Evolutionary conservation across 805 yeast genomes (phyloP), one percentile per base, ranked within the genome.

Genomic region (Starmerella cellae): DNA sequence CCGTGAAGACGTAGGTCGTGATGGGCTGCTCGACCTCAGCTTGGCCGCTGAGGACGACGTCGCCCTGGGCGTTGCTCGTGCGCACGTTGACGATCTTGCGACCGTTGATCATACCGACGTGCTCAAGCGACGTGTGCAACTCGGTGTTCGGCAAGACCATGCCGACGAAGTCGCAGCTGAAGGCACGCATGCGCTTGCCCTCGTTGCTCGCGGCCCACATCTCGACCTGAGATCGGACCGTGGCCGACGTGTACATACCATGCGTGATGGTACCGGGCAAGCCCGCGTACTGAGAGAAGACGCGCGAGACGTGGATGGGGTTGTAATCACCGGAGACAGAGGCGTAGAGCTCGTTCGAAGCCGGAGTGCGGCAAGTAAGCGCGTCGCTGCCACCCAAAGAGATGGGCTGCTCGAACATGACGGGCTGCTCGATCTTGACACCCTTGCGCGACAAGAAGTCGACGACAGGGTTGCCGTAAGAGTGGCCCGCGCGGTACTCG

Each of bases 11-110:
- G 62, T 82, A 91, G 18, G 98, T 81, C 35, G 97, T 82, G 41
- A 79, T 81, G 27, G 99, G 98, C 69, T 91, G 99, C 56, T 91
- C 97, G 58, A 93, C 87, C 69, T 91, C 98, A 43, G 99, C 99
- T 69, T 84, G 94, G 67, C 97, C 99, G 41, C 72, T 63, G 55
- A 91, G 71, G 18, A 91, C 98, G 31, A 44, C 42, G 45, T 75
- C 87, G 45, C 88, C 79, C 56, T 79, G 84, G 53, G 74, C 75
- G 65, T 85, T 85, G 65, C 73, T 73, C 49, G 95, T 80, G 66
- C 81, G 91, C 54, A 91, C 84, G 70, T 82, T 83, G 60, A 91
- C 75, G 60, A 91, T 80, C 77, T 91, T 93, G 68, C 99, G 83
- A 62, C 99, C 99, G 58, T 88, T 91, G 60, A 91, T 84, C 99